Base-by-base conservation (phyloP, 371 early-diverging fungal species). In the Mortierella polycephala region DNA sequence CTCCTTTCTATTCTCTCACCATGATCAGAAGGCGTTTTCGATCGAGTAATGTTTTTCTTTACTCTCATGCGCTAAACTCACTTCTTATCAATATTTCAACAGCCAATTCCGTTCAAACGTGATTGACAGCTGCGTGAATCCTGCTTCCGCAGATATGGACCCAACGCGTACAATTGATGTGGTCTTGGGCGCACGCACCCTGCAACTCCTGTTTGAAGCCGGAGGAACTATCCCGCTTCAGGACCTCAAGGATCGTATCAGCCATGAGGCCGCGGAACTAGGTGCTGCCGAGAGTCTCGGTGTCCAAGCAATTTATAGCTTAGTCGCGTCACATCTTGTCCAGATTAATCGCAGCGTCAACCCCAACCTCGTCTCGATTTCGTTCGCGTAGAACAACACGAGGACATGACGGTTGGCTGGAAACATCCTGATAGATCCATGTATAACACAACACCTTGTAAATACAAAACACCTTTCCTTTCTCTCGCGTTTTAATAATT, bases 281-380 rank as follows among this genome's bases (percentile, higher is more conserved):
- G 73, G 73, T 10, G 60, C 18, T n/a, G 39, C 53, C 1, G 41
- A 68, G 10, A 21, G 45, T 11, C 45, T 72, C 11, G 79, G 79
- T 4, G 53, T 79, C 23, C 79, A 79, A 37, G 72, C 69, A 0
- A 73, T 79, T 4, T 79, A 79, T 39, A 57, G 64, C 13, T 65
- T 79, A 2, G 69, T 79, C 1, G 79, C 79, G 6, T 64, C 73
- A 11, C 66, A 72, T 50, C 55, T 79, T 56, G 69, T 79, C 11
- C 54, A 72, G 20, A 71, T 79, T 16, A 67, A 79, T 21, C 69
- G 79, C 23, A 71, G 61, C 41, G 52, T 56, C 30, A 71, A 67
- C 7, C 51, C 68, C 21, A 77, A 71, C 54, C 23, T 77, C 42
- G 77, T 71, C 4, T 68, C 71, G 16, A 57, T 71, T 45, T 18